Evolutionary conservation across 2,329 filamentous ascomycete genomes (phyloP).

Genomic region (Colletotrichum neosansevieriae): DNA sequence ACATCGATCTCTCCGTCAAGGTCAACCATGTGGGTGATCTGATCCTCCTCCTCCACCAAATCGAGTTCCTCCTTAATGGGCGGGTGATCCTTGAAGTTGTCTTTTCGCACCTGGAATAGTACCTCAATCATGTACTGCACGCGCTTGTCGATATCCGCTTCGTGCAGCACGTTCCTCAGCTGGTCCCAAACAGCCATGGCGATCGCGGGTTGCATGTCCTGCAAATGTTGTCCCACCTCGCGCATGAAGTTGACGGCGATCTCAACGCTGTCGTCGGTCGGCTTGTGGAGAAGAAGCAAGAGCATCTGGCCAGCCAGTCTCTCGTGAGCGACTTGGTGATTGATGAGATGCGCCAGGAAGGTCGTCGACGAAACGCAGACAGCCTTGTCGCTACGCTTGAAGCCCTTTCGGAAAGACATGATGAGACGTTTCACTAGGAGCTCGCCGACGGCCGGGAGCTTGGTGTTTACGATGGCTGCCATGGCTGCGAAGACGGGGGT

Average conservation of each 20-base stretch:
- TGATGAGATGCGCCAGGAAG: slow-evolving; percentile 94
- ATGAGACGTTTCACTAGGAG: slow-evolving; percentile 87
- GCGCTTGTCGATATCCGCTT: slow-evolving; percentile 96
- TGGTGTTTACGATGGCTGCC: slow-evolving; percentile 97
- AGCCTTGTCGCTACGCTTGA: slow-evolving; percentile 96
- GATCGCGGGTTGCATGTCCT: slow-evolving; percentile 93
- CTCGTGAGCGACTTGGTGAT: slow-evolving; percentile 95
- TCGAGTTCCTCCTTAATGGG: slow-evolving; percentile 93
- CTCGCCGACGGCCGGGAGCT: slow-evolving; percentile 94
- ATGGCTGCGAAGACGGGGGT: slow-evolving; percentile 97
- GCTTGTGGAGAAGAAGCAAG: slow-evolving; percentile 91
- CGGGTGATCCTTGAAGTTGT: slow-evolving; percentile 95
- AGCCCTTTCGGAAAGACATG: slow-evolving; percentile 94
- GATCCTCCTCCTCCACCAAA: slow-evolving; percentile 96
- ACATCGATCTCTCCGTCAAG: slow-evolving; percentile 87
- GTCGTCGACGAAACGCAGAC: slow-evolving; percentile 94
- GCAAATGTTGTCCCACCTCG: slow-evolving; percentile 92
- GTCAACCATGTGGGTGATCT: slow-evolving; percentile 89
- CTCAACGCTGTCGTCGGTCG: slow-evolving; percentile 97
- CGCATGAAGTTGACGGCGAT: slow-evolving; percentile 94
- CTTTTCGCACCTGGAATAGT: slow-evolving; percentile 94
- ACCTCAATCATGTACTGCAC: slow-evolving; percentile 99
- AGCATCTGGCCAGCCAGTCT: slow-evolving; percentile 94
- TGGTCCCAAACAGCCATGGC: slow-evolving; percentile 94
- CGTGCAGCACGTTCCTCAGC: slow-evolving; percentile 94